Evolutionary conservation across 1,284 basidiomycete genomes (phyloP), one percentile per base, ranked within the genome.

Genomic region (Ceratobasidium papillatum): DNA sequence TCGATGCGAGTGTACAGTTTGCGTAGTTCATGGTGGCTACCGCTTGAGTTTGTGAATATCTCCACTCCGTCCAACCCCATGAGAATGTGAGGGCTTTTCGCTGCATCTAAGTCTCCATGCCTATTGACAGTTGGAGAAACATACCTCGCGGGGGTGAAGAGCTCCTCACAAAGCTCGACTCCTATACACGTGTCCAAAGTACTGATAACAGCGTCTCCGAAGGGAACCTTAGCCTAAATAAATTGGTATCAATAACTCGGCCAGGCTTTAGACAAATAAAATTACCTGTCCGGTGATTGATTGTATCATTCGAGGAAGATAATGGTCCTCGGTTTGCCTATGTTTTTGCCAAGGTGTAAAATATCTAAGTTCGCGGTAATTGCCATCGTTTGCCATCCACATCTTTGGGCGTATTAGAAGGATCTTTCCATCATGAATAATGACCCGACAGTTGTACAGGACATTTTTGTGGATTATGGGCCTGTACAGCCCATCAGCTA

Each of bases 331-430:
- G 79, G 90, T 91, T 81, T 95, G 87, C 32, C 91, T 88, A 79
- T 94, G 91, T 81, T 96, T 96, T 81, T 87, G 85, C 97, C 98
- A 99, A 0, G 97, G 96, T 0, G 97, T 96, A 79, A 99, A 99
- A 83, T 95, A 97, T 43, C 98, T 87, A 79, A 99, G 86, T 83
- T 99, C 97, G 58, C 97, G 91, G 82, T 99, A 99, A 82, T 99
- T 99, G 11, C 97, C 97, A 79, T 99, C 96, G 80, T 99, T 99
- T 1, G 97, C 97, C 75, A 99, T 87, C 97, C 97, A 99, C 95
- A 99, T 96, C 84, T 99, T 99, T 0, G 97, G 98, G 12, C 98
- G 89, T 78, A 99, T 98, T 78, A 98, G 88, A 0, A 98, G 82
- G 77, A 99, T 95, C 83, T 94, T 89, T 61, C 89, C 87, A 82